Evolutionary conservation across 371 early-diverging fungal genomes (phyloP), one percentile per base, ranked within the genome.

Genomic region (Actinomortierella ambigua): DNA sequence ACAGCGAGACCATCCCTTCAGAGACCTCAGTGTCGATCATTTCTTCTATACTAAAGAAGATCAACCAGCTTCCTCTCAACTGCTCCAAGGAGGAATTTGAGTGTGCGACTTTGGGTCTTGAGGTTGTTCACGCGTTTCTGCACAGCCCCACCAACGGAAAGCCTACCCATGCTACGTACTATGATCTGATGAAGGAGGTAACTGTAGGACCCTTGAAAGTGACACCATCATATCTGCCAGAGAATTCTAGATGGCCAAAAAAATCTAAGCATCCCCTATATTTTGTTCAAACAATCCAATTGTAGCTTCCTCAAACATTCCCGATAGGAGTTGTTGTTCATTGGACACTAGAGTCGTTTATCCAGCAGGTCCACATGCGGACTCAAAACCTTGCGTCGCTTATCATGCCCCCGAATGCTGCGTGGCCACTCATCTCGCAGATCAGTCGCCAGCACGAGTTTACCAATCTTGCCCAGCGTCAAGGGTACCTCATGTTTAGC

Each of bases 361-460:
- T 86, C 47, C 82, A 84, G 23, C 83, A 85, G 40, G 69, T 88
- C 11, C 83, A 84, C 48, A 82, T 78, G 60, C 77, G 88, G 41
- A 67, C 87, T 11, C 77, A 81, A 5, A 79, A 81, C 58, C 66
- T 88, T 43, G 82, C 85, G 0, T 80, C 82, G 17, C 60, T 88
- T 48, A 82, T 85, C 81, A 88, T 88, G 82, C 87, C 88, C 11
- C 88, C 88, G 50, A 92, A 92, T 76, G 90, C 90, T 2, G 87
- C 89, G 1, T 92, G 92, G 92, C 92, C 92, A 50, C 70, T 92
- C 40, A 90, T 92, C 29, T 89, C 92, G 3, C 89, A 89, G 52
- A 78, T 90, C 61, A 91, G 91, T 46, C 83, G 90, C 51, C 77
- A 87, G 26, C 90, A 90, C 47, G 90, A 89, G 60, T 89, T 85